Evolutionary conservation across 495 filamentous ascomycete species (phyloP), one percentile per base, ranked within the genome.

Genomic region (Penicillium pancosmium): DNA sequence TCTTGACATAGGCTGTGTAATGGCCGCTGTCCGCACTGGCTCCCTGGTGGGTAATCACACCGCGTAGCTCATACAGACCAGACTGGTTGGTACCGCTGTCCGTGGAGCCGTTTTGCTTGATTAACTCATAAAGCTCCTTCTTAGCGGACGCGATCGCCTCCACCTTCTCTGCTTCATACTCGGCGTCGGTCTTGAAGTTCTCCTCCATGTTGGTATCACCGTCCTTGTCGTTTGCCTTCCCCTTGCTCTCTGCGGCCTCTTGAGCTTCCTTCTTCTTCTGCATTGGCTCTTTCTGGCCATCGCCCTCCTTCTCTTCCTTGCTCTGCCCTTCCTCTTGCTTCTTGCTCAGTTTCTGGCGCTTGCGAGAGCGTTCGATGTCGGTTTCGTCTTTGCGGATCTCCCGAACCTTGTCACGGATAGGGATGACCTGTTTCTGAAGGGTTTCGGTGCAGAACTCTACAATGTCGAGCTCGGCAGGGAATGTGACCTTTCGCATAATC

Each of bases 401-500:
- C 19, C 94, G 86, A 34, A 98, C 90, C 81, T 94, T 95, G 76
- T 98, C 95, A 47, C 94, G 84, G 34, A 98, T 86, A 4, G 94
- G 94, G 51, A 97, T 80, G 41, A 98, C 84, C 61, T 88, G 83
- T 64, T 90, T 86, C 70, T 83, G 85, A 48, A 98, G 81, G 54
- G 94, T 86, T 40, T 97, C 93, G 52, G 93, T 92, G 70, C 94
- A 98, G 75, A 93, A 98, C 66, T 98, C 94, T 10, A 96, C 89
- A 4, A 88, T 87, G 70, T 98, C 94, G 23, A 98, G 78, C 73
- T 98, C 95, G 48, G 87, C 84, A 16, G 93, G 93, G 72, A 98
- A 98, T 0, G 91, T 92, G 46, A 98, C 94, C 73, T 97, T 98
- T 64, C 92, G 89, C 92, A 98, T 92, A 67, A 98, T 98, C 84